phyloP scores from a whole-genome alignment of 495 filamentous ascomycete genomes.

The Podospora bellae-mahoneyi region DNA sequence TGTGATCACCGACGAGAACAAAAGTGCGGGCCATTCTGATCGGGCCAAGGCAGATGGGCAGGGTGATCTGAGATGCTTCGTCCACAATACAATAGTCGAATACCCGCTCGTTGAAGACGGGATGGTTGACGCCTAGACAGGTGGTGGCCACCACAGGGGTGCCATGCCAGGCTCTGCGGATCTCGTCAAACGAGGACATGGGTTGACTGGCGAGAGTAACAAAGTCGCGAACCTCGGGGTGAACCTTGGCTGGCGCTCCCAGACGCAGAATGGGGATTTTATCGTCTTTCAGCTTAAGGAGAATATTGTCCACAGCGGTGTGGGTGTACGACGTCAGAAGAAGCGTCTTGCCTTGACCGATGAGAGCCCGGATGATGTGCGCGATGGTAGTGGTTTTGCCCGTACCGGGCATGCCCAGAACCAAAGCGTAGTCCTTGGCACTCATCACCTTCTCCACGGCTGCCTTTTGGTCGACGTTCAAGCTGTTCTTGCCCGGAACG shows the following conservation, averaged over 20 bases:
- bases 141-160: slow-evolving; percentile 91
- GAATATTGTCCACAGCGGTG: slow-evolving; percentile 95
- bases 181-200: slow-evolving; percentile 73
- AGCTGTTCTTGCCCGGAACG: slow-evolving; percentile 51
- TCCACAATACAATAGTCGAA: slow-evolving; percentile 99
- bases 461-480: slow-evolving; percentile 82
- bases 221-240: slow-evolving; percentile 81
- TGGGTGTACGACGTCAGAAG: slow-evolving; percentile 94
- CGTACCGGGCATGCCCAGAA: slow-evolving; percentile 96
- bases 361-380: slow-evolving; percentile 90
- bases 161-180: slow-evolving; percentile 74
- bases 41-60: slow-evolving; percentile 89
- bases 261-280: slow-evolving; percentile 78
- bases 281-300: slow-evolving; percentile 81
- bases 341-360: slow-evolving; percentile 86
- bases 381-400: slow-evolving; percentile 98
- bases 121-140: slow-evolving; percentile 85
- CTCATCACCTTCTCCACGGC: slow-evolving; percentile 94
- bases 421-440: slow-evolving; percentile 88
- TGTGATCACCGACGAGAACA: slow-evolving; percentile 93
- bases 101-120: slow-evolving; percentile 78
- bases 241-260: slow-evolving; percentile 77
- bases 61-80: slow-evolving; percentile 94
- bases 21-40: slow-evolving; percentile 93
- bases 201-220: slow-evolving; percentile 68